Evolutionary conservation across 2,329 filamentous ascomycete species (phyloP), one percentile per base, ranked within the genome.

Genomic region (Ceratocystis cubensis): DNA sequence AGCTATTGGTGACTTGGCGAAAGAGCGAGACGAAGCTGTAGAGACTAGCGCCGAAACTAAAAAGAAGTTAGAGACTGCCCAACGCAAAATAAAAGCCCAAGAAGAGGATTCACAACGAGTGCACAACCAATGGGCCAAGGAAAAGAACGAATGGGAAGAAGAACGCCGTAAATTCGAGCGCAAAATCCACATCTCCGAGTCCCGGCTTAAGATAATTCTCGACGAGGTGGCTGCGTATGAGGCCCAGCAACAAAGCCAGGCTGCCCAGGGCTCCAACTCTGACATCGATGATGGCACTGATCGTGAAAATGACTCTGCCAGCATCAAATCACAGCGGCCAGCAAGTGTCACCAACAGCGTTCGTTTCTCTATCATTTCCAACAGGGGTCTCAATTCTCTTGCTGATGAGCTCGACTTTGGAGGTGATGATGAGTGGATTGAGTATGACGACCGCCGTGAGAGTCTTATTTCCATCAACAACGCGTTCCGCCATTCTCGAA

Each of bases 391-490:
- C 3, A 85, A 91, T 68, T 96, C 88, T 69, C 80, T 99, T 50
- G 94, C 94, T 0, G 92, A 97, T 71, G 94, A 99, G 76, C 81
- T 99, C 65, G 87, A 89, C 69, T 88, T 96, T 69, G 89, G 92
- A 67, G 88, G 89, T 69, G 89, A 93, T 66, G 89, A 92, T 41
- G 65, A 84, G 65, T 79, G 88, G 69, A 87, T 88, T 45, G 86
- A 92, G 69, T 82, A 87, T 57, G 88, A 90, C 63, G 86, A 86
- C 1, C 83, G 85, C 46, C 57, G 64, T 15, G 82, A 86, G 66
- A 88, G 84, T 69, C 79, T 80, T 17, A 71, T 85, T 62, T 86
- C 84, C 2, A 75, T 77, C 66, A 72, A 75, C 64, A 71, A 75
- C 64, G 72, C 74, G 6, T 75, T 78, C 41, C 75, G 76, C 20